Conservation (phyloP, 164 flowering plant genomes). For the Dillenia turbinata region DNA sequence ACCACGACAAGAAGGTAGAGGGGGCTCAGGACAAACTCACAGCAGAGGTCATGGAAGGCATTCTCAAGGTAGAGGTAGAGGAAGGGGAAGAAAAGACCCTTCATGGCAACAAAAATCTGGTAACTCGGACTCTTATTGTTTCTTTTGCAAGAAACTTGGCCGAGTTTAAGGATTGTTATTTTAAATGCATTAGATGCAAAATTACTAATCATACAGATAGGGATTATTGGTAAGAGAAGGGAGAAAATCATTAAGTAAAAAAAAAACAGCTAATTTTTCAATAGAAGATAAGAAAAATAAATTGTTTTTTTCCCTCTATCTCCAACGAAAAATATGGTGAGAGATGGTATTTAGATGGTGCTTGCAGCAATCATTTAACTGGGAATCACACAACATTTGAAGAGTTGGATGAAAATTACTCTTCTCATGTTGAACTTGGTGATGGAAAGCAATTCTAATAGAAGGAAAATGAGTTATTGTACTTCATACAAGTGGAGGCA, state of each 20-base stretch:
- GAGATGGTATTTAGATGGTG: constrained; percentile 17
- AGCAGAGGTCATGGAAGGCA: neutral
- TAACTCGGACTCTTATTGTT: neutral
- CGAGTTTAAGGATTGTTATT: constrained; percentile 4
- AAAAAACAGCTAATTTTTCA: neutral
- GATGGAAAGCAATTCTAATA: neutral
- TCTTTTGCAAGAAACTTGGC: constrained; percentile 5
- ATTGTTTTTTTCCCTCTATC: constrained; percentile 1
- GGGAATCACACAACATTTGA: constrained; percentile 2
- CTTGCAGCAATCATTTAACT: constrained; percentile 15
- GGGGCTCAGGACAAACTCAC: too few species aligned
- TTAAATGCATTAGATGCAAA: constrained; percentile 2
- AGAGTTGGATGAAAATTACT: constrained; percentile 8
- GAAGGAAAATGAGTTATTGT: neutral
- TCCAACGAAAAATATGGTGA: constrained; percentile 1
- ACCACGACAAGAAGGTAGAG: too few species aligned
- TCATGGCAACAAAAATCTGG: neutral
- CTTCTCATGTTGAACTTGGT: constrained; percentile 12
- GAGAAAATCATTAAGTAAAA: neutral
- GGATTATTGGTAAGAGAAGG: constrained; percentile 7
- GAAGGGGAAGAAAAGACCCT: neutral
- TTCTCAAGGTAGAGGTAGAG: neutral
- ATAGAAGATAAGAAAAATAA: constrained; percentile 2
- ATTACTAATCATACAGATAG: neutral
- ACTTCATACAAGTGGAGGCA: constrained; percentile 5